phyloP scores from a whole-genome alignment of 2,329 filamentous ascomycete species.

The Didymellaceae sp. region DNA sequence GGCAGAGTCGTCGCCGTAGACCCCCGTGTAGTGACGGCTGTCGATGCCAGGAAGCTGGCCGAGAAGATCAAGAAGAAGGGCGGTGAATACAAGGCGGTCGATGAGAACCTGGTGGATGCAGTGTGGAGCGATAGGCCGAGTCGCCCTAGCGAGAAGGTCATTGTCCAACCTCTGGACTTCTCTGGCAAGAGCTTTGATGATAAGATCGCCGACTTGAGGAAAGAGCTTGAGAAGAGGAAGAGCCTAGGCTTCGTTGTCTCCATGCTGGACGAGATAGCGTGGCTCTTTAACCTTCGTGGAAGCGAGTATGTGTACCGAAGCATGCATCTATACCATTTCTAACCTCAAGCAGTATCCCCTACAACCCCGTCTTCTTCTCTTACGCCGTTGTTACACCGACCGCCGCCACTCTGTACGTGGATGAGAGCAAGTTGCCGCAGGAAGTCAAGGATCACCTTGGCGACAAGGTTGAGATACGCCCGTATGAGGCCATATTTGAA shows the following conservation, averaged over 20 bases:
- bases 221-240: constrained; percentile 90
- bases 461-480: constrained; percentile 73
- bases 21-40: constrained; percentile 80
- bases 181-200: constrained; percentile 81
- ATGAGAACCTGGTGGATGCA: constrained; percentile 84
- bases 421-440: constrained; percentile 75
- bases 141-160: constrained; percentile 77
- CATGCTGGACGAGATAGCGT: constrained; percentile 95
- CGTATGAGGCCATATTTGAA: constrained; percentile 81
- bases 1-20: constrained; percentile 92
- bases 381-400: constrained; percentile 86
- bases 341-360: constrained; percentile 71
- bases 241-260: constrained; percentile 87
- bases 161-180: constrained; percentile 73
- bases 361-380: constrained; percentile 98
- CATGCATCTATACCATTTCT: neutral
- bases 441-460: constrained; percentile 74
- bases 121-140: constrained; percentile 83
- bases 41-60: constrained; percentile 74
- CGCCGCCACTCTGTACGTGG: constrained; percentile 81
- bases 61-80: constrained; percentile 89
- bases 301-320: constrained; percentile 65
- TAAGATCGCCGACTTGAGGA: constrained; percentile 86
- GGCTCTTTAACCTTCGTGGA: constrained; percentile 97
- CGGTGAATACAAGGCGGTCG: constrained; percentile 76